These are phyloP conservation scores for Eremothecium cymbalariae DNA, from an alignment of 1,139 yeast genomes.

Conservation along the genomic window DNA sequence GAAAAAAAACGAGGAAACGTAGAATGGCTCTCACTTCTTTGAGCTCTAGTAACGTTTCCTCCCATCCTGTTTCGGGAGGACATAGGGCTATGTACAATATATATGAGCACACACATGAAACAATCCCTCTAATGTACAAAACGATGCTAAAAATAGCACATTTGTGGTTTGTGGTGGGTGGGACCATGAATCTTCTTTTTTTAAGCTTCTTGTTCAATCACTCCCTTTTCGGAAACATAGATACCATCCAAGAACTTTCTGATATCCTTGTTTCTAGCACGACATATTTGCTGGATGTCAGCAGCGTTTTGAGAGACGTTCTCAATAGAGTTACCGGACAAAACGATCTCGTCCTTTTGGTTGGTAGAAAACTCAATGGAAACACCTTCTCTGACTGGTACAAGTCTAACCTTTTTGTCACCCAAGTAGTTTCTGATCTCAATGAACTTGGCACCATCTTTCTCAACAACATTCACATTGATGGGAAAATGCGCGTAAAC, in stretches of 20 bases:
- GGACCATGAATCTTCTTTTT: too few species aligned
- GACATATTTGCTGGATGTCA: constrained; percentile 95
- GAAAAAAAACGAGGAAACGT: constrained; percentile 12
- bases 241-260: constrained; percentile 99
- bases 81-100: background rate
- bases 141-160: too few species aligned
- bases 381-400: constrained; percentile 85
- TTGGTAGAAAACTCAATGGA: constrained; percentile 66
- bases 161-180: too few species aligned
- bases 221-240: constrained; percentile 96
- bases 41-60: constrained; percentile 30
- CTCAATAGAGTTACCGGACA: constrained; percentile 95
- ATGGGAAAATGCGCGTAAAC: constrained; percentile 99
- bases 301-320: constrained; percentile 98
- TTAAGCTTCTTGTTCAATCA: constrained; percentile 46
- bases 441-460: constrained; percentile 65
- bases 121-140: too few species aligned
- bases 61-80: constrained; percentile 8
- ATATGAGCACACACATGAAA: too few species aligned
- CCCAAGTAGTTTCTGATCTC: constrained; percentile 99
- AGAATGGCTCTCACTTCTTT: constrained; percentile 27
- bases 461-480: constrained; percentile 81
- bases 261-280: constrained; percentile 99
- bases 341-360: constrained; percentile 91
- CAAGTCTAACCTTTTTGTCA: constrained; percentile 91